Percentiles rank a stretch among this genome's conserved stretches.
Evolutionary conservation across 164 flowering plant species (phyloP).

Genomic region (Stephania cephalantha): DNA sequence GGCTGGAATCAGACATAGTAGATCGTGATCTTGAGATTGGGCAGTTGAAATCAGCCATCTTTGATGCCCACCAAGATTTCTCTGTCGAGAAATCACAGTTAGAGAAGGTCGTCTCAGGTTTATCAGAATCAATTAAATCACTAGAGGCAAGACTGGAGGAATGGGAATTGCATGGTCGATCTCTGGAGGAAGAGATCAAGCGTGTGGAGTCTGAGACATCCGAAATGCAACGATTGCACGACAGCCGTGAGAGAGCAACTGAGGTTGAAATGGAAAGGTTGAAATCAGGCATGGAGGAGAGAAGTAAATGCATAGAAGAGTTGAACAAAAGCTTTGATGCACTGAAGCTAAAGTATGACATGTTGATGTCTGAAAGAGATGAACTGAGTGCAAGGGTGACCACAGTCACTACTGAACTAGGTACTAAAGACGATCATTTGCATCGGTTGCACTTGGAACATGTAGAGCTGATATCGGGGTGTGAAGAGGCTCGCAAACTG

Average conservation of each 20-base stretch:
- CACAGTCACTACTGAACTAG: conserved; percentile 29
- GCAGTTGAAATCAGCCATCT: conserved; percentile 39
- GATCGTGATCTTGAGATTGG: conserved; percentile 48
- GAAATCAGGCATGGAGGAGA: conserved; percentile 24
- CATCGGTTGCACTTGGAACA: conserved; percentile 37
- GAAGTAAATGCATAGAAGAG: conserved; percentile 19
- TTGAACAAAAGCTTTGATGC: conserved; percentile 33
- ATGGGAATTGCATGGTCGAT: conserved; percentile 30
- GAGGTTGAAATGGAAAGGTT: conserved; percentile 24
- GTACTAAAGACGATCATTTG: conserved; percentile 37
- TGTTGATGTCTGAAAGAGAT: conserved; percentile 42
- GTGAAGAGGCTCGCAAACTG: conserved; percentile 26
- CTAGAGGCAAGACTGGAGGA: conserved; percentile 41
- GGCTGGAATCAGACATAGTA: conserved; percentile 23
- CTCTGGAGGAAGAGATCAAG: conserved; percentile 36
- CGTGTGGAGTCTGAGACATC: conserved; percentile 24
- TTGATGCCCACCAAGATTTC: conserved; percentile 41
- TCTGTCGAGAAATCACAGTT: not conserved
- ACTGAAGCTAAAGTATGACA: conserved; percentile 28
- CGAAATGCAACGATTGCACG: conserved; percentile 22
- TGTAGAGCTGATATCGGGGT: conserved; percentile 27
- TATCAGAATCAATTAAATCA: not conserved
- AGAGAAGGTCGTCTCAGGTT: not conserved
- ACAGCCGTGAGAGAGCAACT: conserved; percentile 20
- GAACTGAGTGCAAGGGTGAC: conserved; percentile 28